phyloP scores from a whole-genome alignment of 2,329 filamentous ascomycete species.

The Colletotrichum gloeosporioides region DNA sequence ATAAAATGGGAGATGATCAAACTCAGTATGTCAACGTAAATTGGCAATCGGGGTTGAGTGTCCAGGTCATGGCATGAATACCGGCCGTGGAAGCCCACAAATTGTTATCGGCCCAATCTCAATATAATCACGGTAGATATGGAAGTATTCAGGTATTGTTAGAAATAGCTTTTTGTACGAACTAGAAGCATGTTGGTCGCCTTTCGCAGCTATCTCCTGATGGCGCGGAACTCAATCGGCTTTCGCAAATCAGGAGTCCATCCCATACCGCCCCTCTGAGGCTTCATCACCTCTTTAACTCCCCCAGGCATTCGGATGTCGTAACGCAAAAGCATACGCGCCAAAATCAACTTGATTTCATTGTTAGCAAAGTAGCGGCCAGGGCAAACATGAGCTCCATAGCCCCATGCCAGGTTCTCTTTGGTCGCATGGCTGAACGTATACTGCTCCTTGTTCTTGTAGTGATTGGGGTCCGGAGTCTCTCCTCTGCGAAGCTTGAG shows the following conservation, averaged over 20 bases:
- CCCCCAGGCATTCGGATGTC: conserved; percentile 24
- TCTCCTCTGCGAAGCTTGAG: conserved; percentile 1
- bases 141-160: neutral
- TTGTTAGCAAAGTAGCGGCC: conserved; percentile 41
- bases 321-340: conserved; percentile 34
- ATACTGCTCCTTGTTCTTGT: conserved; percentile 25
- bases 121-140: rapidly evolving
- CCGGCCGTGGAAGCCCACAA: rapidly evolving
- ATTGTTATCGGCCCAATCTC: neutral
- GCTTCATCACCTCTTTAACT: neutral
- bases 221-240: neutral
- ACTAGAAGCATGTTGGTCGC: no score
- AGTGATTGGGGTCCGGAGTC: neutral
- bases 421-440: conserved; percentile 42
- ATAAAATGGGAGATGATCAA: no score
- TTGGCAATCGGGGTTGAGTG: no score
- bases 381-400: conserved; percentile 41
- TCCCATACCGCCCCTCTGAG: neutral
- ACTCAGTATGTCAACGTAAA: no score
- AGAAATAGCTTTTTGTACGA: rapidly evolving
- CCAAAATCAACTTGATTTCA: conserved; percentile 38
- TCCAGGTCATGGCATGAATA: rapidly evolving
- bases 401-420: conserved; percentile 35
- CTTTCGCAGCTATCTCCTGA: neutral
- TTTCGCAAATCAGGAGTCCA: neutral